Evolutionary conservation across 306 rosid genomes (phyloP).

Genomic region (Senna tora): DNA sequence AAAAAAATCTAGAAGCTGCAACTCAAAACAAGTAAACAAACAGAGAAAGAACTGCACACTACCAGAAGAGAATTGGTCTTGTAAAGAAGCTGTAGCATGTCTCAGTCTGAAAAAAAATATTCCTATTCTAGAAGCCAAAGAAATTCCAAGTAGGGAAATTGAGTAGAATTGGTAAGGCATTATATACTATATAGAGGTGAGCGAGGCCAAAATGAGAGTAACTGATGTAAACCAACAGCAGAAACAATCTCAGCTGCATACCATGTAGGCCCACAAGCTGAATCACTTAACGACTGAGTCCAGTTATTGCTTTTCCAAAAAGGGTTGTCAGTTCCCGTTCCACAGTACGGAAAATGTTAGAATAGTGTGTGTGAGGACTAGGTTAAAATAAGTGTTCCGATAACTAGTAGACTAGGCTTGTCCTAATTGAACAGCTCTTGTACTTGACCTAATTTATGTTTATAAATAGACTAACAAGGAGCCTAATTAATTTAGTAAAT

Average conservation of each 20-base stretch:
- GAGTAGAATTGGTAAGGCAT: neutral
- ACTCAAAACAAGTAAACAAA: neutral
- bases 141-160: neutral
- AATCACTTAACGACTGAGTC: neutral
- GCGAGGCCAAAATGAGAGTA: neutral
- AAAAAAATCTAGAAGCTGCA: neutral
- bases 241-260: neutral
- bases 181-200: neutral
- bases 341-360: neutral
- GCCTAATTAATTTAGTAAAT: neutral
- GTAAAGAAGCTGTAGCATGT: neutral
- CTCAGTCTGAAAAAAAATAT: neutral
- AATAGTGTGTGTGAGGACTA: neutral
- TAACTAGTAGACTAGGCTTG: neutral
- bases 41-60: neutral
- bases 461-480: neutral
- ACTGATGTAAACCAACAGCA: neutral
- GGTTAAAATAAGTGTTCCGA: neutral
- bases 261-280: neutral
- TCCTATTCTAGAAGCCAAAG: neutral
- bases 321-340: neutral
- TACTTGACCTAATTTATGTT: neutral
- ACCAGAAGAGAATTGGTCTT: neutral
- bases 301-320: too few species aligned
- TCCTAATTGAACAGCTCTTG: too few species aligned